Conservation (phyloP, 1,139 yeast genomes). For the Debaryomycetaceae sp. region DNA sequence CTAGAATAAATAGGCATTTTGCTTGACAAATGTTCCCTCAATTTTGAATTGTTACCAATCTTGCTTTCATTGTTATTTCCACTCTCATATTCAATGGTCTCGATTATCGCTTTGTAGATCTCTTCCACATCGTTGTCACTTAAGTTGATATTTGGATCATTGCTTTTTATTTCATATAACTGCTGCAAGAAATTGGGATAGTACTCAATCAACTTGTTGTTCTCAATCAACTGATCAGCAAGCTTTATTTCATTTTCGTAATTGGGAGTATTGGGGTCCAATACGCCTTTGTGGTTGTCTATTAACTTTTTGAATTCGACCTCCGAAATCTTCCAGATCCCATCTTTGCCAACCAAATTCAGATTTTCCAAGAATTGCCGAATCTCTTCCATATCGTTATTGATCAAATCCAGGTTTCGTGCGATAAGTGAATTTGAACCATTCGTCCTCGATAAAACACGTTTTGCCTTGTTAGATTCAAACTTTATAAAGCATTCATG, state of each 20-base stretch:
- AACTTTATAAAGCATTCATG: conserved; percentile 25
- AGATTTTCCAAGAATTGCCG: conserved; percentile 11
- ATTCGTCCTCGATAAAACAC: conserved; percentile 3
- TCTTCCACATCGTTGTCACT: conserved; percentile 13
- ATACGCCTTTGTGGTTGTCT: conserved; percentile 5
- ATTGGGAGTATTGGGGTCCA: conserved; percentile 6
- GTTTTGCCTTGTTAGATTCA: conserved; percentile 15
- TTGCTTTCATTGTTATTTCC: neutral
- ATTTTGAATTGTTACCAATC: neutral
- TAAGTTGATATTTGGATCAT: conserved; percentile 6
- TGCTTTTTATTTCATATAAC: conserved; percentile 13
- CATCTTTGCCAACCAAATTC: conserved; percentile 10
- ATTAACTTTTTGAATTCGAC: conserved; percentile 13
- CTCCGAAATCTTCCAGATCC: conserved; percentile 11
- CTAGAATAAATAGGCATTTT: neutral
- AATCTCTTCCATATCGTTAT: conserved; percentile 10
- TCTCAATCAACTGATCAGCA: conserved; percentile 13
- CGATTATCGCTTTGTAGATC: conserved; percentile 18
- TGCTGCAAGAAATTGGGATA: conserved; percentile 22
- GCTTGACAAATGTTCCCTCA: neutral
- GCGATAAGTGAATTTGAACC: conserved; percentile 12
- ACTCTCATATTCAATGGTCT: conserved; percentile 14
- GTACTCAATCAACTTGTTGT: conserved; percentile 16
- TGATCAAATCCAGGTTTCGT: conserved; percentile 11
- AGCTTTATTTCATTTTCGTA: conserved; percentile 13